Base-by-base conservation (phyloP, 2,329 filamentous ascomycete species). In the Xylaria sp. region DNA sequence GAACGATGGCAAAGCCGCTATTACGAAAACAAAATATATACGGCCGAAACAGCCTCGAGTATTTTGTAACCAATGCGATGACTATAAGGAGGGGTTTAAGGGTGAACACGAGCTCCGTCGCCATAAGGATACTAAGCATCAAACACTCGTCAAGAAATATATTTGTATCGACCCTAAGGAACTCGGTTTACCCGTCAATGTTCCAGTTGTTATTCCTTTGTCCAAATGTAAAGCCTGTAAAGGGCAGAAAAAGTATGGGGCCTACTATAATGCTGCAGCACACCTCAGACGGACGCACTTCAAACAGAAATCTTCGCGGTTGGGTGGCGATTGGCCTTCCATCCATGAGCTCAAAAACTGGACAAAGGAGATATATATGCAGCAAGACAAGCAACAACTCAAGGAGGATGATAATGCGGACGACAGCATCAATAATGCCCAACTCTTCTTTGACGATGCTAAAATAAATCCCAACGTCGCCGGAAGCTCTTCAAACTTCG, bases 251-350 rank as follows among this genome's bases (percentile, higher is more conserved):
- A 87, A 88, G 67, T 98, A 98, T 74, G 92, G 92, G 4, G 93
- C 92, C 15, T 96, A 97, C 81, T 97, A 98, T 81, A 98, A 98
- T 75, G 95, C 94, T 0, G 94, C 94, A 0, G 95, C 94, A 0
- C 95, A 98, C 78, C 86, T 98, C 10, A 88, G 94, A 49, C 90
- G 95, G 59, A 91, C 91, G 0, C 95, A 98, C 79, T 98, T 97
- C 84, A 92, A 92, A 76, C 90, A 84, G 59, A 88, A 87, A 79
- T 77, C 81, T 1, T 77, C 81, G 7, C 82, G 84, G 82, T 2
- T 28, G 28, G 86, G 86, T 38, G 84, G 84, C 15, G 81, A 86
- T 71, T 86, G 84, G 83, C 87, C 87, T 5, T 75, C 83, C 5
- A 89, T 90, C 87, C 74, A 76, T 20, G 84, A 87, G 65, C 79